Percentiles rank a stretch among this genome's conserved stretches.
phyloP scores from a whole-genome alignment of 106 monocot species.

The Dendrobium huoshanense region DNA sequence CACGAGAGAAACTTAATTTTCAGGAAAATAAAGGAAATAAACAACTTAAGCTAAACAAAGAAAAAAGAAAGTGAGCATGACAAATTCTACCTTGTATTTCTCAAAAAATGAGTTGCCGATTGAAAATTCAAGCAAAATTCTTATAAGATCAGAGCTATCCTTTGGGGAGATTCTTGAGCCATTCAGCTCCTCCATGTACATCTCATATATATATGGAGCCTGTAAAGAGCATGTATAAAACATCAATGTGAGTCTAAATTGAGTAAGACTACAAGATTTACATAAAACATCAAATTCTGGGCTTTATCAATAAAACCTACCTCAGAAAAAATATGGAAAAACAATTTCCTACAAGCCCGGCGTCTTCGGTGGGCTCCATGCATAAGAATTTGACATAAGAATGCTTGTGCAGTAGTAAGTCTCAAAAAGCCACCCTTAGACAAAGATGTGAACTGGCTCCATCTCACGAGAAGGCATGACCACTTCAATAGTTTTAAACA shows the following conservation, averaged over 20 bases:
- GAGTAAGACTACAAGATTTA: neutral
- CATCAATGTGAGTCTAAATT: neutral
- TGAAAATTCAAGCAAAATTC: slow-evolving; percentile 62
- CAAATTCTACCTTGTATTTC: slow-evolving; percentile 54
- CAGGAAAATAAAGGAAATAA: neutral
- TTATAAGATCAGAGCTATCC: slow-evolving; percentile 50
- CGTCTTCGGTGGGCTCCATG: slow-evolving; percentile 41
- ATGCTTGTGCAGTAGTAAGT: slow-evolving; percentile 60
- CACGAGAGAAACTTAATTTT: neutral
- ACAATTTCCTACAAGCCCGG: slow-evolving; percentile 53
- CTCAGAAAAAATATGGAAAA: slow-evolving; percentile 66
- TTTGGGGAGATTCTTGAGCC: slow-evolving; percentile 54
- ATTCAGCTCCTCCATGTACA: slow-evolving; percentile 82
- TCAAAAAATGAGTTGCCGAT: slow-evolving; percentile 33
- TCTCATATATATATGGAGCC: slow-evolving; percentile 59
- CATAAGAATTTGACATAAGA: slow-evolving; percentile 45
- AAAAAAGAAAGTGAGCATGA: neutral
- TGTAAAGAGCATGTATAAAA: slow-evolving; percentile 21
- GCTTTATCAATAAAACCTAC: slow-evolving; percentile 21
- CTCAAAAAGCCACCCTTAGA: slow-evolving; percentile 78
- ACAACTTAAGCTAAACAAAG: neutral
- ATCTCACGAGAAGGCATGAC: slow-evolving; percentile 76
- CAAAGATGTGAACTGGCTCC: slow-evolving; percentile 59
- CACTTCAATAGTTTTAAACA: slow-evolving; percentile 75
- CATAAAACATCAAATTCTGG: neutral